phyloP scores from a whole-genome alignment of 2,329 filamentous ascomycete genomes.

The Cladosporium halotolerans region DNA sequence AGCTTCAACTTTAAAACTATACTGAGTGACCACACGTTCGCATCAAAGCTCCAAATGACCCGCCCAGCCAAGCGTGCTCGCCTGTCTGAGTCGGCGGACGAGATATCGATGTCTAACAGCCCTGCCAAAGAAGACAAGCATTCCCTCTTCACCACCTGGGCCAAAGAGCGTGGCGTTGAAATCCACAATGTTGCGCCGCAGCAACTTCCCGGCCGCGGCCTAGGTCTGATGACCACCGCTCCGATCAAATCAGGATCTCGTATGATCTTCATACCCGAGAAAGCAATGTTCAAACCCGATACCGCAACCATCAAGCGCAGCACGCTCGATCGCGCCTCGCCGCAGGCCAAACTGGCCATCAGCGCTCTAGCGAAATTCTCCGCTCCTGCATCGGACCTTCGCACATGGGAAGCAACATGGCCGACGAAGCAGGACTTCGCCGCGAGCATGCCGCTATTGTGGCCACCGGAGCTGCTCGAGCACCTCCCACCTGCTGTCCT shows the following conservation, averaged over 20 bases:
- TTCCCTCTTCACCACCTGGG: constrained; percentile 62
- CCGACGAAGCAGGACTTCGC: constrained; percentile 57
- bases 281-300: constrained; percentile 58
- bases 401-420: constrained; percentile 39
- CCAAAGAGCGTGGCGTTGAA: constrained; percentile 55
- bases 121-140: constrained; percentile 26
- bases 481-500: constrained; percentile 34
- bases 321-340: constrained; percentile 19
- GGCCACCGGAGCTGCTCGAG: constrained; percentile 38
- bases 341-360: constrained; percentile 64
- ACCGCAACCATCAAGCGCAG: constrained; percentile 44
- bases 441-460: constrained; percentile 52
- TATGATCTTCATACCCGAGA: constrained; percentile 60
- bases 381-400: neutral
- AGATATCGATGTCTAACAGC: neutral
- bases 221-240: constrained; percentile 68
- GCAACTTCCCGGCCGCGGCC: constrained; percentile 63
- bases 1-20: neutral
- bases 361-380: constrained; percentile 18
- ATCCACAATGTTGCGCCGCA: constrained; percentile 63
- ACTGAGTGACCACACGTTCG: neutral
- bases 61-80: constrained; percentile 6
- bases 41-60: neutral
- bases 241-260: constrained; percentile 56
- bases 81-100: neutral